A percentile compares a stretch with the other conserved stretches of the same genome.
These are phyloP conservation scores for Graphium sp. DNA, from an alignment of 2,329 filamentous ascomycete species.

Conservation along the genomic window DNA sequence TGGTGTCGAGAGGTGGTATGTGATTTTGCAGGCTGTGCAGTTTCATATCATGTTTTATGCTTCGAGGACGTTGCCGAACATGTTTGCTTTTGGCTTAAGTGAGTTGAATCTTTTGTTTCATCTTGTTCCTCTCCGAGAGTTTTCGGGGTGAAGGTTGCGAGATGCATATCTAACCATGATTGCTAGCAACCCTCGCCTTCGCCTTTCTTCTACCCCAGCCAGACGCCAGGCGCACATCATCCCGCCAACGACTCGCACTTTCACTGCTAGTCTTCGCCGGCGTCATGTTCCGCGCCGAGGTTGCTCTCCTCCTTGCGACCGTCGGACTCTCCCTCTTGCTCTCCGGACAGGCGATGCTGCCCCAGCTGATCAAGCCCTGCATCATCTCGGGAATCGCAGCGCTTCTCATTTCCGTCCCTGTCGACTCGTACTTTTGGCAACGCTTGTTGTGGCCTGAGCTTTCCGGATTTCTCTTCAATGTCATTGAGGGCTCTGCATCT, in stretches of 20 bases:
- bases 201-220: constrained; percentile 23
- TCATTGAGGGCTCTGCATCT: constrained; percentile 63
- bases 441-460: constrained; percentile 78
- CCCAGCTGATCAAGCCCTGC: constrained; percentile 49
- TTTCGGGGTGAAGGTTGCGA: too few relatives aligned
- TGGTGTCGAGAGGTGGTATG: constrained; percentile 60
- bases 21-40: constrained; percentile 61
- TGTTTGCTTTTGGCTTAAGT: constrained; percentile 86
- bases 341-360: constrained; percentile 30
- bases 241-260: constrained; percentile 46
- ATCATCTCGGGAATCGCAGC: constrained; percentile 47
- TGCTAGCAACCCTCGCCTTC: constrained; percentile 47
- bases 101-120: constrained; percentile 16
- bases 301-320: constrained; percentile 62
- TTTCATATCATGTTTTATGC: constrained; percentile 93
- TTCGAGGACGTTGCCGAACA: constrained; percentile 82
- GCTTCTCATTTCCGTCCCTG: constrained; percentile 49
- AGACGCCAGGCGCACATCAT: constrained; percentile 10
- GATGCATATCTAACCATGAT: neutral
- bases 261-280: constrained; percentile 65
- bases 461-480: constrained; percentile 81
- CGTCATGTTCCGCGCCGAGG: constrained; percentile 75
- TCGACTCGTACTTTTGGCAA: constrained; percentile 95
- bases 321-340: constrained; percentile 49
- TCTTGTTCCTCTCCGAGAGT: too few relatives aligned